Base-by-base conservation (phyloP, 2,329 filamentous ascomycete genomes). In the Trichoderma pleuroti region DNA sequence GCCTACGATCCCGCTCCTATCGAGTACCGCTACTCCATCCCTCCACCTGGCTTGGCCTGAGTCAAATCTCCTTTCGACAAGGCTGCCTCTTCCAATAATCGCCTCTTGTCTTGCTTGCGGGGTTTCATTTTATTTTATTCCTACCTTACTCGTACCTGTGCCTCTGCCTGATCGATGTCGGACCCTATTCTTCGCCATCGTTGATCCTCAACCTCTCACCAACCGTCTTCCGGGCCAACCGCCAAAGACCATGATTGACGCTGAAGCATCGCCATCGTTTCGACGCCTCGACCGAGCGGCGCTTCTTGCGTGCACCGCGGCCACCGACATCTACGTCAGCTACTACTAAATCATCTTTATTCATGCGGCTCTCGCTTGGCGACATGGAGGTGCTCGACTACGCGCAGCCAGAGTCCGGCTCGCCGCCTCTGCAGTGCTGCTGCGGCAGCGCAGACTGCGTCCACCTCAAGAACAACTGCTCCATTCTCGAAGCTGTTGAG, bases 361-460 rank as follows among this genome's bases (percentile, higher is more conserved):
- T 26, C 26, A 26, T 26, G 18, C 56, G 16, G 4, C 49, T 11
- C 14, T 39, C 10, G 2, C 12, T 5, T 6, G n/a, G 16, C 68
- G 34, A 39, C 39, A 72, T 72, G 71, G 71, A 72, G 12, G 75
- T 72, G 73, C 75, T 76, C 59, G 73, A 76, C 64, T 68, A 70
- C 59, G 71, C 72, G 49, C 73, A 73, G 70, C 71, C 68, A 46
- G 75, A 77, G 54, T 73, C 78, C 63, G 72, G 74, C 59, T 68
- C 78, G 66, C 77, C 81, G 56, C 75, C 82, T 21, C 78, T 89
- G 73, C 84, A 82, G 64, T 98, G 96, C 85, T 99, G 95, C 83
- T 99, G 95, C 83, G 94, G 94, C 70, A 90, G 89, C 74, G 79
- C 85, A 73, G 90, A 93, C 76, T 98, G 95, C 81, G 87, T 90